Conservation (phyloP, 140 eudicot species). For the Eryngium alpinum region DNA sequence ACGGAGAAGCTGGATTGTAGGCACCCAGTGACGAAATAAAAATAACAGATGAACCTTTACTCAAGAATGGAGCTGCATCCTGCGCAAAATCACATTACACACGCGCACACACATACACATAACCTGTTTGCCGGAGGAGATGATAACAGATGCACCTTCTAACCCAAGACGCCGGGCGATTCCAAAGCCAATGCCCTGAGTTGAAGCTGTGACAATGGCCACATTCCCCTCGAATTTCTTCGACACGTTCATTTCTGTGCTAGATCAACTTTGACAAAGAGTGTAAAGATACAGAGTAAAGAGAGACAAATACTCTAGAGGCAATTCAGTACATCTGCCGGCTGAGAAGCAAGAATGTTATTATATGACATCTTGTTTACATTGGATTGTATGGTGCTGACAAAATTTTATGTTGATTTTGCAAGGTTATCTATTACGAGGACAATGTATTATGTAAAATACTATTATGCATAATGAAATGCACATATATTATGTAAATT, state of each 20-base stretch:
- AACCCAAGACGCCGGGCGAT: conserved; percentile 87
- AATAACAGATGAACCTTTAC: conserved; percentile 59
- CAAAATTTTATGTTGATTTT: not conserved
- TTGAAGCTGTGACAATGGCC: conserved; percentile 88
- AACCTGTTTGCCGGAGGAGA: conserved; percentile 89
- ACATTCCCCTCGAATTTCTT: conserved; percentile 81
- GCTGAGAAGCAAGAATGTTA: not conserved
- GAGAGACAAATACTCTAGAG: not conserved
- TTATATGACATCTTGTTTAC: not conserved
- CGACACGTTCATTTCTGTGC: conserved; percentile 23
- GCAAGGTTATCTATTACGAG: not conserved
- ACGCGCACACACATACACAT: not conserved
- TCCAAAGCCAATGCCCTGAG: conserved; percentile 88
- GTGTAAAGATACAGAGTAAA: not conserved
- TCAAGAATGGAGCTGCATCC: conserved; percentile 70
- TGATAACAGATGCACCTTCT: conserved; percentile 87
- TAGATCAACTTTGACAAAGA: not conserved
- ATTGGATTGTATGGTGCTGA: not conserved
- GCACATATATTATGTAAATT: not conserved
- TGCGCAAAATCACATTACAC: conserved; percentile 9
- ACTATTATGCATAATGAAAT: not conserved
- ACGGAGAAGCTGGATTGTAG: conserved; percentile 37
- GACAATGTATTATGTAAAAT: not conserved
- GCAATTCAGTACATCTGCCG: not conserved
- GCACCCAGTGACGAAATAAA: conserved; percentile 64